Conservation (phyloP, 352 stramenopile genomes). For the Blastocystis sp. region DNA sequence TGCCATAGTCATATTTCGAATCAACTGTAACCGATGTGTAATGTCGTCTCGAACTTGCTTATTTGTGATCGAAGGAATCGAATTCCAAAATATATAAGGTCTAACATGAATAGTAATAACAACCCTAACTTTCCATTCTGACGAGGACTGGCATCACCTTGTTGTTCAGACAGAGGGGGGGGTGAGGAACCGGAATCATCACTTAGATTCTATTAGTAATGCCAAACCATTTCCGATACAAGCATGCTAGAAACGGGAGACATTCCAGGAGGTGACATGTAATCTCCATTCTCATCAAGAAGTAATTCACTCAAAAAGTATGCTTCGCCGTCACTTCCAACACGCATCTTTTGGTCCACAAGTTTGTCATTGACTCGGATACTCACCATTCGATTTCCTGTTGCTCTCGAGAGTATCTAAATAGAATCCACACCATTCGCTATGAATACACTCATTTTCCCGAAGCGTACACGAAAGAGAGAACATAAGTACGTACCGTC, state of each 20-base stretch:
- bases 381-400: slow-evolving; percentile 44
- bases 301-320: slow-evolving; percentile 46
- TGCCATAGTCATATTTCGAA: slow-evolving; percentile 45
- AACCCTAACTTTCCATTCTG: neutral
- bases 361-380: slow-evolving; percentile 19
- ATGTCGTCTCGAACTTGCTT: slow-evolving; percentile 58
- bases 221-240: neutral
- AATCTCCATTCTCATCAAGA: slow-evolving; percentile 43
- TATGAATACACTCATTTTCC: slow-evolving; percentile 53
- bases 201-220: neutral
- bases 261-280: slow-evolving; percentile 21
- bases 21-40: neutral
- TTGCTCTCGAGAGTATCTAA: slow-evolving; percentile 34
- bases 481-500: slow-evolving; percentile 38
- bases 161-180: neutral
- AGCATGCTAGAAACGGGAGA: slow-evolving; percentile 47
- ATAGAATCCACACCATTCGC: neutral
- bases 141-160: neutral
- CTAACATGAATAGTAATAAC: neutral
- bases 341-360: slow-evolving; percentile 54
- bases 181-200: neutral
- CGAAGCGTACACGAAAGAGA: slow-evolving; percentile 58
- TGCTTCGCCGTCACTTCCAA: slow-evolving; percentile 43
- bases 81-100: slow-evolving; percentile 33
- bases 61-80: slow-evolving; percentile 40